Evolutionary conservation across 495 filamentous ascomycete species (phyloP), one percentile per base, ranked within the genome.

Genomic region (Parathielavia hyrcaniae): DNA sequence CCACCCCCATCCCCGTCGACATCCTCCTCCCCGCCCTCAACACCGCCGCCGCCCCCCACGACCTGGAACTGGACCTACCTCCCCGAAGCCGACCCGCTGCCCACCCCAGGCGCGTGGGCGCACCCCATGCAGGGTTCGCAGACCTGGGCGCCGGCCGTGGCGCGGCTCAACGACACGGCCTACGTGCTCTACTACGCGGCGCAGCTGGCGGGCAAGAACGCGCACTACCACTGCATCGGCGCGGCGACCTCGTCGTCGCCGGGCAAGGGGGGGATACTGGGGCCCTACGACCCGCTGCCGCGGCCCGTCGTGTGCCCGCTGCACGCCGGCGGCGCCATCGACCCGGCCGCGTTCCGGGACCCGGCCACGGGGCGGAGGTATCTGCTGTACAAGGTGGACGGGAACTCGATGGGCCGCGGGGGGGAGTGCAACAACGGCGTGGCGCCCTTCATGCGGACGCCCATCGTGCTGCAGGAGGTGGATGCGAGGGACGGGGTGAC

Each of bases 171-270:
- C 51, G 0, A 69, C 32, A 11, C 77, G 76, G 19, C 36, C 13
- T 86, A 77, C 67, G 73, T 84, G 12, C 76, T 86, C 73, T 85
- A 84, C 69, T 86, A 81, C 65, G 77, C 76, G 20, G 81, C 74
- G n/a, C 68, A 75, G 55, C 67, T 73, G 20, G 67, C 70, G 26
- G 61, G 60, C 16, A 59, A 69, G 44, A 49, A 53, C 32, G 50
- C 63, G 5, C 48, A 61, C 0, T 71, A 75, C 43, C 83, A 85
- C 62, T 85, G 83, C 68, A 67, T 86, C 55, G 81, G 81, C 46
- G 71, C 73, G 30, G 82, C 83, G 11, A 65, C 73, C 5, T 36
- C 73, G 5, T 5, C 79, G 1, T 60, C n/a, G n/a, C n/a, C n/a
- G n/a, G n/a, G n/a, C n/a, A n/a, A n/a, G n/a, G n/a, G 66, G 14